Evolutionary conservation across 2,329 filamentous ascomycete genomes (phyloP), one percentile per base, ranked within the genome.

Genomic region (Fusarium sp.): DNA sequence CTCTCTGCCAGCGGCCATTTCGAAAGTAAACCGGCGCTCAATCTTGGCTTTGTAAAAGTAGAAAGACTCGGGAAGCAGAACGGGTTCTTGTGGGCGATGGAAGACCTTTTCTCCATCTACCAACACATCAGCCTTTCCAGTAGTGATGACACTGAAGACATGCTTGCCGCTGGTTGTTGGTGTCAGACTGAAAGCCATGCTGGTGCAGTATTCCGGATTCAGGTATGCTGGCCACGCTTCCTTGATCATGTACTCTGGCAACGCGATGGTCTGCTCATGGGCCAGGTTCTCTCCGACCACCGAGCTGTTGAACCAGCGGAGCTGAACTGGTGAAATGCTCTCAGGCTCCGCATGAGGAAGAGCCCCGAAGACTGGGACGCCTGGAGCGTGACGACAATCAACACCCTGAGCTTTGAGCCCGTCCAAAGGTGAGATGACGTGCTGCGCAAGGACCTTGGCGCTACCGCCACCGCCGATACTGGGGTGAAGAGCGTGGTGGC

Each of bases 21-120:
- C 1, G 2, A 30, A n/a, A 2, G 26, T 35, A 2, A 64, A 64
- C 0, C 61, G 61, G 12, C 59, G 41, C 18, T 63, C 61, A 3
- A 64, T 64, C 48, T 64, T 64, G 0, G 61, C 35, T 6, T 64
- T 64, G 27, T 63, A 64, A 6, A 64, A 64, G 12, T 63, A 64
- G 9, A 64, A 64, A 1, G 61, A 63, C 15, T 64, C 60, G 0
- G 60, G 60, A 6, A 62, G 23, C 6, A 64, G 11, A 18, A 53
- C 33, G 0, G 46, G 20, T 5, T 64, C 60, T 4, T 64, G 57
- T 2, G 27, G 15, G 2, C 46, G 46, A 11, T 62, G 33, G 4
- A 62, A 62, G 0, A 46, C 46, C 0, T 54, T 38, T 0, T 12
- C 17, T 1, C 45, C 60, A 2, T 64, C 12, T 2, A 62, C 15